These are phyloP conservation scores for Waltiozyma sp. DNA, from an alignment of 1,139 yeast species.

Conservation along the genomic window DNA sequence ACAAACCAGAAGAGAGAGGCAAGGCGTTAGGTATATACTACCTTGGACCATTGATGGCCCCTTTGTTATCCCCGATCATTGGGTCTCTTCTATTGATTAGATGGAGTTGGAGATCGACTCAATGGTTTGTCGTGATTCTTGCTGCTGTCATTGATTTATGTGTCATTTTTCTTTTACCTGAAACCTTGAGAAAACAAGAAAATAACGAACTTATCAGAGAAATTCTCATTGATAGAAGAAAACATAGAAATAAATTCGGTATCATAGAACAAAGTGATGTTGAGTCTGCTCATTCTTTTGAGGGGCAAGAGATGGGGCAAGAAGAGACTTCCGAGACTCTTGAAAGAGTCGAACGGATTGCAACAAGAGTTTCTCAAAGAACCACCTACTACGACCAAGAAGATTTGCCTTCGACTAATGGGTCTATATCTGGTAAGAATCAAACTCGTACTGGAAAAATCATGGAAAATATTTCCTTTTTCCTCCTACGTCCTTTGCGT, in stretches of 20 bases:
- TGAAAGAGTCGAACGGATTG: conserved; percentile 8
- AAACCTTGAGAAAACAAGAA: conserved; percentile 54
- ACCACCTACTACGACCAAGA: conserved; percentile 5
- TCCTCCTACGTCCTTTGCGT: conserved; percentile 35
- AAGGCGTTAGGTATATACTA: conserved; percentile 73
- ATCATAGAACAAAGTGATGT: conserved; percentile 3
- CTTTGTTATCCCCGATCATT: conserved; percentile 67
- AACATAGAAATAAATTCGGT: conserved; percentile 2
- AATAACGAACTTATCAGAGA: conserved; percentile 36
- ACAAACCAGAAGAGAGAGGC: conserved; percentile 59
- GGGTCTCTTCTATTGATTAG: conserved; percentile 66
- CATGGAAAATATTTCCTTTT: conserved; percentile 21
- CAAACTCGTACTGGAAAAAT: conserved; percentile 17
- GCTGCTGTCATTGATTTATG: conserved; percentile 43
- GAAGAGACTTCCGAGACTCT: not conserved
- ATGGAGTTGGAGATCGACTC: conserved; percentile 88
- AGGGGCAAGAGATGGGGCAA: conserved; percentile 11
- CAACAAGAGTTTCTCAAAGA: conserved; percentile 11
- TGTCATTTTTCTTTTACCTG: conserved; percentile 56
- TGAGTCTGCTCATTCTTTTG: conserved; percentile 8
- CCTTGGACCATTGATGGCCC: conserved; percentile 75
- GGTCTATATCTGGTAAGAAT: conserved; percentile 17
- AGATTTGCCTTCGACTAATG: conserved; percentile 16
- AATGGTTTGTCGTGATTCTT: conserved; percentile 69
- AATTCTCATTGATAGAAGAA: conserved; percentile 28